These are phyloP conservation scores for Takashimella koratensis DNA, from an alignment of 1,284 basidiomycete species.

Conservation along the genomic window DNA sequence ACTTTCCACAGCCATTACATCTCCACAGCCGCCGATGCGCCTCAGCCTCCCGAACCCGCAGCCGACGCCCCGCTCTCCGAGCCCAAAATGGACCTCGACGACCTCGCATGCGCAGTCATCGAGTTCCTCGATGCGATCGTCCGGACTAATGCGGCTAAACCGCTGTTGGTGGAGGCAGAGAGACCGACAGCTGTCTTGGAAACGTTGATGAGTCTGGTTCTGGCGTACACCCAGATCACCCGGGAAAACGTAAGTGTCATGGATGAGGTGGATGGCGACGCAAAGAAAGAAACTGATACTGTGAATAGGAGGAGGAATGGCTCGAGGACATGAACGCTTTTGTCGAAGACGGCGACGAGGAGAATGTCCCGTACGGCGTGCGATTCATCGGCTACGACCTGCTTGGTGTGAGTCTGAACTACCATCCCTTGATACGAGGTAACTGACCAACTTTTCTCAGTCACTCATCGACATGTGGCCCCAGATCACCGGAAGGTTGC, in stretches of 20 bases:
- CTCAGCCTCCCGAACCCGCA: slow-evolving; percentile 56
- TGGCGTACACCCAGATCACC: slow-evolving; percentile 81
- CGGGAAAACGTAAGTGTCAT: too few relatives aligned
- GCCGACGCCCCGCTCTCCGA: slow-evolving; percentile 65
- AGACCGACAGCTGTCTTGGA: slow-evolving; percentile 53
- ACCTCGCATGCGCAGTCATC: slow-evolving; percentile 71
- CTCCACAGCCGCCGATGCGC: slow-evolving; percentile 48
- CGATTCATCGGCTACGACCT: slow-evolving; percentile 82
- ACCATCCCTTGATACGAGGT: too few relatives aligned
- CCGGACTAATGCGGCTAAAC: slow-evolving; percentile 39
- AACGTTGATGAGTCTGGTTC: slow-evolving; percentile 59
- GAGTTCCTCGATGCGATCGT: slow-evolving; percentile 72
- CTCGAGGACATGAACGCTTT: slow-evolving; percentile 83
- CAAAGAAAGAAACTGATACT: background rate
- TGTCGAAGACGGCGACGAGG: slow-evolving; percentile 91
- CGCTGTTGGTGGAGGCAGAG: slow-evolving; percentile 24
- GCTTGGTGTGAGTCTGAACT: slow-evolving; percentile 58
- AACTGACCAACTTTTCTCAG: slow-evolving; percentile 47
- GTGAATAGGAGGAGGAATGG: slow-evolving; percentile 80
- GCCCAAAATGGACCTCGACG: slow-evolving; percentile 59
- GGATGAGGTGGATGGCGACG: background rate
- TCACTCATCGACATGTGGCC: slow-evolving; percentile 67
- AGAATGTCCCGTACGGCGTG: slow-evolving; percentile 74
- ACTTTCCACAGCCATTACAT: slow-evolving; percentile 69
- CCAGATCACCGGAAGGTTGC: slow-evolving; percentile 56